Conservation (phyloP, 768 basidiomycete species). For the Favolaschia claudopus region DNA sequence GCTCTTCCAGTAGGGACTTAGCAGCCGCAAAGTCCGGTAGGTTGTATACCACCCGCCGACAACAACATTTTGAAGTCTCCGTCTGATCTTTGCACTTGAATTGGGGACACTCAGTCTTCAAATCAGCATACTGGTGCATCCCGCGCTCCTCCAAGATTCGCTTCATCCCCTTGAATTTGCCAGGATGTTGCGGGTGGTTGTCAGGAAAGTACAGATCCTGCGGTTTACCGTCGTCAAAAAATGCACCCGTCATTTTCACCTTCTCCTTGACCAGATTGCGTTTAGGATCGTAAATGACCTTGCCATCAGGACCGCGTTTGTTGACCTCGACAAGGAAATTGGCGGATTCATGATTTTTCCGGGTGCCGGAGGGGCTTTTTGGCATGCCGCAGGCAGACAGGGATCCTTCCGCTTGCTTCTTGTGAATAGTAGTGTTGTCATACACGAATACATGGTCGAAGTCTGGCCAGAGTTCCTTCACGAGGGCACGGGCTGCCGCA, state of each 20-base stretch:
- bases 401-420: slow-evolving; percentile 31
- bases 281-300: slow-evolving; percentile 8
- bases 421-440: slow-evolving; percentile 32
- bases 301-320: slow-evolving; percentile 24
- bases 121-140: background rate
- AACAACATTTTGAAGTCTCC: slow-evolving; percentile 30
- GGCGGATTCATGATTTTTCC: no score
- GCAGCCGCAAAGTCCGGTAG: slow-evolving; percentile 39
- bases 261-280: slow-evolving; percentile 23
- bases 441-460: no score
- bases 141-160: slow-evolving; percentile 31
- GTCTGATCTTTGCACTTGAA: slow-evolving; percentile 31
- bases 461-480: no score
- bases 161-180: slow-evolving; percentile 38
- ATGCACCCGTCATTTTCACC: background rate
- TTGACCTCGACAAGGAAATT: no score
- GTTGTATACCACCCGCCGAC: slow-evolving; percentile 32
- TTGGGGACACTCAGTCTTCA: slow-evolving; percentile 29
- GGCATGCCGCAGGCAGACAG: slow-evolving; percentile 28
- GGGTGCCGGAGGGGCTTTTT: slow-evolving; percentile 1
- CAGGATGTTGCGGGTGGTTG: slow-evolving; percentile 20
- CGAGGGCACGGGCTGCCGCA: slow-evolving; percentile 27
- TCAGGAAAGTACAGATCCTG: slow-evolving; percentile 34
- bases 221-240: background rate
- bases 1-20: slow-evolving; percentile 31